phyloP scores from a whole-genome alignment of 2,329 filamentous ascomycete species.

The Karstenula rhodostoma region DNA sequence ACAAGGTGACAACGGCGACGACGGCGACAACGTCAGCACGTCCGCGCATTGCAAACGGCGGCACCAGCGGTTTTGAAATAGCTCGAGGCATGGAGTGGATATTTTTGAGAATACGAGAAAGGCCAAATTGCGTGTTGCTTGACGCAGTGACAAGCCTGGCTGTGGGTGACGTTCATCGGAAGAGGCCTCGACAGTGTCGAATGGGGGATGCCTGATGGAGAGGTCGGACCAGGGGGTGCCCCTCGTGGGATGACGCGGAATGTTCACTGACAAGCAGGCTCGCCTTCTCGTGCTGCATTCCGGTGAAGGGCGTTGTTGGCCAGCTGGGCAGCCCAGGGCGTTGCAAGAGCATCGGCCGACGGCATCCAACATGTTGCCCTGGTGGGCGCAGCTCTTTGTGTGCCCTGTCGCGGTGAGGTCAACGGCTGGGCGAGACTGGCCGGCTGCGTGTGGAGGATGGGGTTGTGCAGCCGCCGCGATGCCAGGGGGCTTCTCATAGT shows the following conservation, averaged over 20 bases:
- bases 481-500: neutral
- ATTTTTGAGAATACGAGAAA: neutral
- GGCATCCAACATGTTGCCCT: slow-evolving; percentile 7
- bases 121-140: neutral
- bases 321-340: neutral
- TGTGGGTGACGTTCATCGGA: slow-evolving; percentile 9
- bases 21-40: neutral
- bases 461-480: neutral
- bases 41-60: neutral
- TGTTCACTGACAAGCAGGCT: neutral
- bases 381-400: slow-evolving; percentile 5
- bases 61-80: neutral
- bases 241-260: neutral
- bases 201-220: neutral
- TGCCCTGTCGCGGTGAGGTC: slow-evolving; percentile 7
- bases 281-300: neutral
- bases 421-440: slow-evolving; percentile 11
- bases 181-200: slow-evolving; percentile 1
- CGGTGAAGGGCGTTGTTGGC: slow-evolving; percentile 10
- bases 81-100: slow-evolving; percentile 5
- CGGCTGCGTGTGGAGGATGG: slow-evolving; percentile 4
- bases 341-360: neutral
- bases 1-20: slow-evolving; percentile 5
- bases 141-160: neutral
- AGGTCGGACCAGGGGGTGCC: neutral